phyloP scores from a whole-genome alignment of 139 green algal species.

The Chlorella sp. region DNA sequence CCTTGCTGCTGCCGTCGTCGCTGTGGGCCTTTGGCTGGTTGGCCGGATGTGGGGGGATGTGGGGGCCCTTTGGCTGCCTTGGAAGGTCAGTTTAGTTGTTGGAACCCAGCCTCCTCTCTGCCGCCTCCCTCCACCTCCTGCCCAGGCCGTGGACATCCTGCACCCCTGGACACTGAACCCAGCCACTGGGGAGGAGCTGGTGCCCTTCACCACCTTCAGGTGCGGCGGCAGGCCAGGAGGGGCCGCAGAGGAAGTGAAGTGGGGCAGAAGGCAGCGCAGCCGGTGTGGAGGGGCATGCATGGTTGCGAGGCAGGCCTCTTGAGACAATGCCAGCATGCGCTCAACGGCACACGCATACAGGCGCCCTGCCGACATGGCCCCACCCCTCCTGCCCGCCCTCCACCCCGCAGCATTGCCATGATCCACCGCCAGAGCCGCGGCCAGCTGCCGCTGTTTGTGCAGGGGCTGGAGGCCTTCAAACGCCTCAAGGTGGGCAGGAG shows the following conservation, averaged over 20 bases:
- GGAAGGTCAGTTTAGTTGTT: not conserved
- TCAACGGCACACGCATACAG: no score
- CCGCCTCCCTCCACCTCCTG: not conserved
- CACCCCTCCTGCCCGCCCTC: not conserved
- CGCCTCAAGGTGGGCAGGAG: conserved; percentile 10
- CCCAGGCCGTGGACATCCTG: conserved; percentile 70
- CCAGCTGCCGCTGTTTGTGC: conserved; percentile 58
- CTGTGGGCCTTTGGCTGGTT: no score
- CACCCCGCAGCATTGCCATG: conserved; percentile 42
- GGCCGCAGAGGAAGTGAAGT: not conserved
- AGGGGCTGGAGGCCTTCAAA: conserved; percentile 51
- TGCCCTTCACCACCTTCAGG: conserved; percentile 72
- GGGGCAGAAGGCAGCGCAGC: not conserved
- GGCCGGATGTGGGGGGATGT: no score
- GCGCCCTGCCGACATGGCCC: no score
- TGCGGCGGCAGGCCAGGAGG: not conserved
- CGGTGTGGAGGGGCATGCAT: no score
- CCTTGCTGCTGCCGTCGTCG: no score
- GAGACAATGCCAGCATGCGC: no score
- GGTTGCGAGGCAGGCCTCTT: no score
- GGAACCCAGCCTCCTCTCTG: no score
- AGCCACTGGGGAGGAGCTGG: conserved; percentile 38
- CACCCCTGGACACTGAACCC: conserved; percentile 67
- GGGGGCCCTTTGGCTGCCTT: no score
- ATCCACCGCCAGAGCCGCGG: conserved; percentile 59